A percentile compares a stretch with the other conserved stretches of the same genome.
phyloP scores from a whole-genome alignment of 345 rosid genomes.

The Sisymbrium altissimum region DNA sequence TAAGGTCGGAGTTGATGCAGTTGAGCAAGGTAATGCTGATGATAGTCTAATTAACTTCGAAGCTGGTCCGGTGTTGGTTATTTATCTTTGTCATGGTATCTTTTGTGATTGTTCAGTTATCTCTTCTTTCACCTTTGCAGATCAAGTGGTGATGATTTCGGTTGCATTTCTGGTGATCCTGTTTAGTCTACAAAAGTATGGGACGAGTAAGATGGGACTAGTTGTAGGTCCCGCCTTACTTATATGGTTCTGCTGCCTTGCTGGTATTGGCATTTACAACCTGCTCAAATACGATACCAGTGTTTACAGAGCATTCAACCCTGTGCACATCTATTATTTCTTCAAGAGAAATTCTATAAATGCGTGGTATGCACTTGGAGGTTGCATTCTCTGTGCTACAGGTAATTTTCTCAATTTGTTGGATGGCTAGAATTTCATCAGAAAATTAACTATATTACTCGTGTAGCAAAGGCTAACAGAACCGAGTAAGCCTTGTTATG shows the following conservation, averaged over 20 bases:
- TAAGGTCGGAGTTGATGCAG: conserved; percentile 72
- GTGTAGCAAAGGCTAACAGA: background rate
- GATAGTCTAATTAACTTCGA: background rate
- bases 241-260: conserved; percentile 95
- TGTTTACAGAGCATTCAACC: conserved; percentile 87
- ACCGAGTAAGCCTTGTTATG: conserved; percentile 1
- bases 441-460: conserved; percentile 16
- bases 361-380: conserved; percentile 97
- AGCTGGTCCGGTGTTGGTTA: background rate
- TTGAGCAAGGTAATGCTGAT: conserved; percentile 61
- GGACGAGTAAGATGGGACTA: conserved; percentile 98
- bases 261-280: conserved; percentile 85
- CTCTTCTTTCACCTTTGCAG: conserved; percentile 53
- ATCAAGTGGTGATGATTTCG: conserved; percentile 86
- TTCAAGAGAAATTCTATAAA: conserved; percentile 81
- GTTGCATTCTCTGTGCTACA: conserved; percentile 98
- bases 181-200: conserved; percentile 96
- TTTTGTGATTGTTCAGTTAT: conserved; percentile 24
- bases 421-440: conserved; percentile 6
- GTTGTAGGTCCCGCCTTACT: conserved; percentile 92
- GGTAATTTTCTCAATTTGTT: conserved; percentile 41
- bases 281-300: conserved; percentile 69
- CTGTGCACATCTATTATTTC: conserved; percentile 77
- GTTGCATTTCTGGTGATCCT: conserved; percentile 85
- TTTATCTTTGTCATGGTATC: background rate